These are phyloP conservation scores for Scutellaria minor DNA, from an alignment of 257 asterid species.

Conservation along the genomic window DNA sequence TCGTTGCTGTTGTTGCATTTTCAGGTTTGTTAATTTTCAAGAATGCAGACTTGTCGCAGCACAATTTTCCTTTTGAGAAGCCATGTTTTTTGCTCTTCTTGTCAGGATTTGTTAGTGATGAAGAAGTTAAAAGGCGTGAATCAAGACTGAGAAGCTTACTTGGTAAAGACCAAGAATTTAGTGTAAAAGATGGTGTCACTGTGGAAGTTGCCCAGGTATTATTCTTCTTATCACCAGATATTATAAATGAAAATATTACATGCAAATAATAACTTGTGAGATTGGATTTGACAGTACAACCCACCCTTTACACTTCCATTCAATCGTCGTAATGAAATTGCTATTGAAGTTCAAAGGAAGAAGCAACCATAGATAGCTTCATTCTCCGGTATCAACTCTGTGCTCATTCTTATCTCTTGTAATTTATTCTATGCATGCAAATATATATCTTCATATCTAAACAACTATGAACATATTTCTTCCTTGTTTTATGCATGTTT, in stretches of 20 bases:
- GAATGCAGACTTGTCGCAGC: background rate
- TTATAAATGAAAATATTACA: background rate
- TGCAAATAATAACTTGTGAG: no score
- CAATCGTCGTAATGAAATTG: slow-evolving; percentile 85
- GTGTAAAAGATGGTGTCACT: slow-evolving; percentile 55
- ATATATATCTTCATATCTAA: slow-evolving; percentile 2
- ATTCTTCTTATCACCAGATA: background rate
- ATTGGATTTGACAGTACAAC: slow-evolving; percentile 63
- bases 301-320: slow-evolving; percentile 93
- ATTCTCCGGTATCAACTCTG: slow-evolving; percentile 9
- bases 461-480: background rate
- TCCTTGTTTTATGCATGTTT: background rate
- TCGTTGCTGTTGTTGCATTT: slow-evolving; percentile 72
- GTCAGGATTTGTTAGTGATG: slow-evolving; percentile 79
- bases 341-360: slow-evolving; percentile 85
- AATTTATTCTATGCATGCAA: slow-evolving; percentile 24
- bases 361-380: slow-evolving; percentile 34
- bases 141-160: slow-evolving; percentile 57
- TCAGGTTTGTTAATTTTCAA: slow-evolving; percentile 57
- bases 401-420: background rate
- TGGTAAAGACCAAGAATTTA: slow-evolving; percentile 53
- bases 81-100: background rate
- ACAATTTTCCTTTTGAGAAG: background rate
- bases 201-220: slow-evolving; percentile 88
- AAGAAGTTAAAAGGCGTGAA: slow-evolving; percentile 73